Evolutionary conservation across 306 rosid genomes (phyloP), one percentile per base, ranked within the genome.

Genomic region (Pueraria montana): DNA sequence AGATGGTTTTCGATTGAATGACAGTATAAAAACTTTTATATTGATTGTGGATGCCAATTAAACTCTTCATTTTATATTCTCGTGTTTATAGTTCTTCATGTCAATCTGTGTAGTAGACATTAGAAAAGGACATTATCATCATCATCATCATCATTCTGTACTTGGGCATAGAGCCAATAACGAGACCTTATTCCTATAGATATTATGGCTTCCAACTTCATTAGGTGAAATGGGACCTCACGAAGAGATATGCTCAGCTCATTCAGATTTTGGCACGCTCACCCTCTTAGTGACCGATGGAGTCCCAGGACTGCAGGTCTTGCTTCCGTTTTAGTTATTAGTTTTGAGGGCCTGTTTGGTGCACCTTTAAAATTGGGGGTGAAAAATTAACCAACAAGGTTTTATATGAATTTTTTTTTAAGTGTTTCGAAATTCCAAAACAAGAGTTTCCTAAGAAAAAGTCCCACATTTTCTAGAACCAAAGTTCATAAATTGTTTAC

Each of bases 201-300:
- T n/a, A n/a, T n/a, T n/a, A n/a, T n/a, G 21, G 0, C 56, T 16
- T 55, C 13, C 13, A 20, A 55, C 21, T 55, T 55, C 0, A 8
- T 63, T 63, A 63, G 70, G 45, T 64, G 70, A 32, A 32, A 32
- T 64, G 43, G 70, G 70, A 16, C 23, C 23, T 27, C 70, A 64
- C 23, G 45, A 30, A 64, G 70, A 64, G 21, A 17, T 64, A 2
- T 64, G 70, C 18, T 32, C 70, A 5, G 70, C 70, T 64, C 45
- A 64, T 64, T 64, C 70, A 16, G 70, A 64, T 64, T 17, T 32
- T 64, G 45, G 70, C 10, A 34, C 45, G 0, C 70, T 64, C 11
- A 64, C 70, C 45, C 70, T 64, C 1, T 8, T 64, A 32, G 0
- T 63, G 13, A 16, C 21, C 2, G 23, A 64, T 16, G 70, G 70